Percentiles rank a stretch among this genome's conserved stretches.
Evolutionary conservation across 208 protist genomes (phyloP).

Genomic region (Lotmaria passim): DNA sequence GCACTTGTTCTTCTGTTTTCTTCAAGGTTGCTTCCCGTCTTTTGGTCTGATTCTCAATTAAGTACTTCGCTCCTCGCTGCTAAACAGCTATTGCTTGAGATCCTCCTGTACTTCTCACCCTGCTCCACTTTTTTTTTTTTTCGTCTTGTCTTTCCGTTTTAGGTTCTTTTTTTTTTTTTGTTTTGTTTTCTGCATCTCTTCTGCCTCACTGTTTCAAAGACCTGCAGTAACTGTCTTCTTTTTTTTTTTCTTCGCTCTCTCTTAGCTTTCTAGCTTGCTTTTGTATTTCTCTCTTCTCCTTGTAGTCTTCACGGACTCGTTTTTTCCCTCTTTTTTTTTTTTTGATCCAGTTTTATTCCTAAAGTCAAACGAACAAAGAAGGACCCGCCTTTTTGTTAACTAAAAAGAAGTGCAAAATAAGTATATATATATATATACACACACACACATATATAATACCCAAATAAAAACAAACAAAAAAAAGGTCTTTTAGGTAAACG

Average conservation of each 20-base stretch:
- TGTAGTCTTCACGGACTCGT: slow-evolving; percentile 19
- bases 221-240: background rate
- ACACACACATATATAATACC: too few relatives aligned
- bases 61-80: too few relatives aligned
- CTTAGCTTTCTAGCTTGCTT: background rate
- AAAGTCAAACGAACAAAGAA: too few relatives aligned
- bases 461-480: too few relatives aligned
- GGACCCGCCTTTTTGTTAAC: too few relatives aligned
- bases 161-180: slow-evolving; percentile 10
- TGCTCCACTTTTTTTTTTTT: background rate
- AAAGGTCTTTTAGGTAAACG: too few relatives aligned
- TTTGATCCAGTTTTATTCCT: background rate
- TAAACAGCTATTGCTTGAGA: background rate
- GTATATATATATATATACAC: too few relatives aligned
- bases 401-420: too few relatives aligned
- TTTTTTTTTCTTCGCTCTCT: slow-evolving; percentile 9
- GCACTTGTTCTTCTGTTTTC: background rate
- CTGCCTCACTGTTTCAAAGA: background rate
- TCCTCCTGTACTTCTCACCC: background rate
- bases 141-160: slow-evolving; percentile 1
- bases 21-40: too few relatives aligned
- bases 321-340: slow-evolving; percentile 15
- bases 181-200: slow-evolving; percentile 1
- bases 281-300: slow-evolving; percentile 10
- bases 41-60: too few relatives aligned